Base-by-base conservation (phyloP, 176 grass and related monocot species). In the Paspalum notatum region DNA sequence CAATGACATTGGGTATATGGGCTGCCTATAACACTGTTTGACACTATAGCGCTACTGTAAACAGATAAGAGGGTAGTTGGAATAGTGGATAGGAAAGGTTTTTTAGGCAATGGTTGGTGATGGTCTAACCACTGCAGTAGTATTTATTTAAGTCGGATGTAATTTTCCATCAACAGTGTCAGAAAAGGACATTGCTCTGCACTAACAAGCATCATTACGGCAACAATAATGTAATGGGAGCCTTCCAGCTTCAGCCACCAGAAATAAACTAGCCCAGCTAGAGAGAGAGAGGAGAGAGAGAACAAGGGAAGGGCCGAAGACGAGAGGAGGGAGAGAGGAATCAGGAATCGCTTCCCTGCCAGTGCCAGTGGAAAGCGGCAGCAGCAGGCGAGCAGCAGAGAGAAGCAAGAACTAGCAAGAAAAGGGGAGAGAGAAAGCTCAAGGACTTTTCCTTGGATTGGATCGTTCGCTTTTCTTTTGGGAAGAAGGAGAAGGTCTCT, bases 381-480 rank as follows among this genome's bases (percentile, higher is more conserved):
- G 88, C 2, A 44, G 84, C 43, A 74, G 75, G 45, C 77, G 83
- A 81, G 60, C 59, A 26, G 32, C 32, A 32, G 32, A 32, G 32
- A 32, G 81, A 83, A 80, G 82, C 51, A 82, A 65, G 88, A 83
- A 68, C n/a, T 42, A 82, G 44, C 67, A 69, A 72, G 66, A 85
- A 72, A 72, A 85, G 71, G 37, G 49, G 75, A 47, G 81, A 75
- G 81, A 80, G 81, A 89, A 63, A 84, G 82, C 10, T 2, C 25
- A 62, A 26, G 56, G 37, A 22, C 87, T 85, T 89, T 85, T 84
- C 46, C 14, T 82, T 72, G 87, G 87, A 32, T 85, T 85, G 83
- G 83, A 85, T 82, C 82, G 72, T 77, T 72, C 78, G 48, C 78
- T 82, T 85, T 89, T 85, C 32, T 32, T 32, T 32, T 32, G 32